Evolutionary conservation across 257 asterid genomes (phyloP).

Genomic region (Leonotis leonurus): DNA sequence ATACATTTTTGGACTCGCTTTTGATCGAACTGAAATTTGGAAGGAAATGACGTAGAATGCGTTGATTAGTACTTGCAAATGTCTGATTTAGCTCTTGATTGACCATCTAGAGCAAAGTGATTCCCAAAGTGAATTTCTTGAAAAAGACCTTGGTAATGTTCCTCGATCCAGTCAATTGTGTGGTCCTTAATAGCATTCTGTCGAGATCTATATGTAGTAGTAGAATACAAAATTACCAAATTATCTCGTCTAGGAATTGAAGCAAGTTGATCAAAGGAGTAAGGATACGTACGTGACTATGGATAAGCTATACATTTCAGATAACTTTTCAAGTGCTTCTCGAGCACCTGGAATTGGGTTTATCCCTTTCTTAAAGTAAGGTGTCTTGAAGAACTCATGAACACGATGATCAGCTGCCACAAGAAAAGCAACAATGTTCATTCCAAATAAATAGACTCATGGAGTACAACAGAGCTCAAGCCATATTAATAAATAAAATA

Average conservation of each 20-base stretch:
- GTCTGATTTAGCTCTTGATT: slow-evolving; percentile 81
- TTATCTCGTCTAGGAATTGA: neutral
- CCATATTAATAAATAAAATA: too few species aligned
- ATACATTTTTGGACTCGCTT: neutral
- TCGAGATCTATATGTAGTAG: slow-evolving; percentile 64
- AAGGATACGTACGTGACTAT: slow-evolving; percentile 73
- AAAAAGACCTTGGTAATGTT: slow-evolving; percentile 75
- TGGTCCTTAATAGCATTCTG: slow-evolving; percentile 88
- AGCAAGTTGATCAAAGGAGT: neutral
- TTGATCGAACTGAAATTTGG: too few species aligned
- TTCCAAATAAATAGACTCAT: too few species aligned
- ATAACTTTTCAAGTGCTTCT: slow-evolving; percentile 62
- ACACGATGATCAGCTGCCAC: slow-evolving; percentile 65
- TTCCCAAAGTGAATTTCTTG: slow-evolving; percentile 89
- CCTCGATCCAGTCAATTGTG: slow-evolving; percentile 84
- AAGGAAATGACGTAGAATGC: neutral
- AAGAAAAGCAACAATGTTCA: slow-evolving; percentile 15
- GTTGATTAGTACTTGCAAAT: slow-evolving; percentile 59
- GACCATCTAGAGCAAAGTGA: slow-evolving; percentile 88
- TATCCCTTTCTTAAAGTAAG: slow-evolving; percentile 76
- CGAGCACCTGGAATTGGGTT: slow-evolving; percentile 91
- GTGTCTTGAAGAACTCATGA: slow-evolving; percentile 85
- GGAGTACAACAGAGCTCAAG: too few species aligned
- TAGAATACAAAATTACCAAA: neutral
- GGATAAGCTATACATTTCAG: slow-evolving; percentile 59